Base-by-base conservation (phyloP, 1,139 yeast genomes). In the Nadsonia starkeyi-henricii region DNA sequence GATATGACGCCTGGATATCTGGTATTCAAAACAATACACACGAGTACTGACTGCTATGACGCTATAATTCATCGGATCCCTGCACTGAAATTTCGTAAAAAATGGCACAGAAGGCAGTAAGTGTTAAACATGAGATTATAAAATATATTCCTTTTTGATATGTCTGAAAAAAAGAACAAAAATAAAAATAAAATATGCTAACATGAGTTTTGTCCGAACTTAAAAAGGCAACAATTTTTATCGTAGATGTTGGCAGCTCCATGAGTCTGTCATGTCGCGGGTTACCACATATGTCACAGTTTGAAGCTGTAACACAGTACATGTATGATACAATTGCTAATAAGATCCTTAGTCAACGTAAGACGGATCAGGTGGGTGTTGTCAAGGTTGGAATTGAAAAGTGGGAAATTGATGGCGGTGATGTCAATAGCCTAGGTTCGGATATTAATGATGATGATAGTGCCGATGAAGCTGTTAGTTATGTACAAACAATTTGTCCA, bases 351-450 rank as follows among this genome's bases (percentile, higher is more conserved):
- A 66, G 71, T 48, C 80, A 71, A 4, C 67, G 85, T 44, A 79
- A 78, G 57, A 73, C 79, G 2, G 86, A 81, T 55, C 65, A 66
- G 42, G 68, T 78, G 1, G 74, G 78, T 0, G 60, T 78, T 2
- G 63, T 76, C 1, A 64, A 69, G 1, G 68, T 68, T 23, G 9
- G 28, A 23, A 5, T 23, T 23, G 28, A 23, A 23, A 23, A 23
- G 9, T 23, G 28, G 28, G 28, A 23, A 23, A 9, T 5, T 5
- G 28, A 9, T 23, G 28, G 8, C 9, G 9, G 9, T 5, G 28
- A 23, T 23, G 5, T 23, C 28, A 23, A n/a, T n/a, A n/a, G n/a
- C n/a, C n/a, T n/a, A n/a, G 71, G 75, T 52, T 64, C 69, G 1
- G 55, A 60, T 7, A 55, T 55, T 50, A 45, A 45, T 1, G 52